These are phyloP conservation scores for Erigeron canadensis DNA, from an alignment of 129 eudicot genomes.

Conservation along the genomic window DNA sequence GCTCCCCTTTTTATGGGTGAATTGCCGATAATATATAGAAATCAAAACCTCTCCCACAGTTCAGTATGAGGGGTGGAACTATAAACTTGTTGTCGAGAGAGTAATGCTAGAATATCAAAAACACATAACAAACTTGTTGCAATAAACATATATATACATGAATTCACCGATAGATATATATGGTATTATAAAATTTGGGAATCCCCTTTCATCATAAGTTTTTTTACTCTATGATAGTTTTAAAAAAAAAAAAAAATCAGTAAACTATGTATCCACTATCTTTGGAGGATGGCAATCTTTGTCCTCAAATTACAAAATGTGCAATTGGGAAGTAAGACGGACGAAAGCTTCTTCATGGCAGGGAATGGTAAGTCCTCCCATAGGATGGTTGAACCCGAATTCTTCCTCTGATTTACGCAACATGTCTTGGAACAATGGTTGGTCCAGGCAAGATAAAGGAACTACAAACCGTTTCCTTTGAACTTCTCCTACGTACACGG, in stretches of 20 bases:
- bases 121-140: too few species aligned
- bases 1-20: too few species aligned
- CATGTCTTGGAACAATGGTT: slow-evolving; percentile 47
- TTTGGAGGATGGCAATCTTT: slow-evolving; percentile 9
- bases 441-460: slow-evolving; percentile 46
- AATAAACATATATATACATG: too few species aligned
- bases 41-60: too few species aligned
- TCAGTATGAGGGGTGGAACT: too few species aligned
- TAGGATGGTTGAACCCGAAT: slow-evolving; percentile 38
- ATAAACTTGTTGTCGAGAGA: too few species aligned
- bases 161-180: too few species aligned
- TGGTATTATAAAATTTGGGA: slow-evolving; percentile 1
- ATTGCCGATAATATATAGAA: too few species aligned
- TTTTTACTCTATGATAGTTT: background rate
- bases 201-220: slow-evolving; percentile 17
- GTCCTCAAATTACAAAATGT: background rate
- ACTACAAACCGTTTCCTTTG: slow-evolving; percentile 40
- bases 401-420: slow-evolving; percentile 43
- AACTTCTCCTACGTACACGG: slow-evolving; percentile 52
- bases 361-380: slow-evolving; percentile 47
- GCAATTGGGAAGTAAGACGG: slow-evolving; percentile 24
- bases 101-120: too few species aligned
- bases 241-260: too few species aligned
- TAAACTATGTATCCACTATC: slow-evolving; percentile 18
- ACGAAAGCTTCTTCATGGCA: slow-evolving; percentile 38